These are phyloP conservation scores for Pichia norvegensis DNA, from an alignment of 1,139 yeast species.

Conservation along the genomic window DNA sequence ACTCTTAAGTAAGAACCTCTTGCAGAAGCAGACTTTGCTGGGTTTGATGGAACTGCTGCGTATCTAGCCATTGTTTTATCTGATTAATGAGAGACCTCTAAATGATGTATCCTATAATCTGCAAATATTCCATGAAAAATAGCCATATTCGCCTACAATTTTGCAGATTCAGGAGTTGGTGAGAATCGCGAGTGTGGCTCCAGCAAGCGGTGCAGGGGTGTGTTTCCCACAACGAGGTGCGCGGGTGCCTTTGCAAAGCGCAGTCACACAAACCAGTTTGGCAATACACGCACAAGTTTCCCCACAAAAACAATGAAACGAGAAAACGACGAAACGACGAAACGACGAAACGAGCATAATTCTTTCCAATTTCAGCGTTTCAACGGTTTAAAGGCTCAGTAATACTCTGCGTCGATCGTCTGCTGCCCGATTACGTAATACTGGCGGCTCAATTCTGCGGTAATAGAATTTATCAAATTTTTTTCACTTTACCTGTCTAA, in stretches of 20 bases:
- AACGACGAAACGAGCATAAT: too few species aligned
- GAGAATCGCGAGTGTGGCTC: background rate
- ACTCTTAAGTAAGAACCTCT: conserved; percentile 99
- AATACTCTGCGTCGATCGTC: too few species aligned
- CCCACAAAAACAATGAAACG: too few species aligned
- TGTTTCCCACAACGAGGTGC: background rate
- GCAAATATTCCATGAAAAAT: background rate
- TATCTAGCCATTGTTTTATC: conserved; percentile 65
- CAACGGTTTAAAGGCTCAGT: too few species aligned
- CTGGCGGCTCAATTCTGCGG: too few species aligned
- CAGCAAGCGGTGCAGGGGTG: conserved; percentile 4
- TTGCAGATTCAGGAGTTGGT: background rate
- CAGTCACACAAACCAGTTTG: background rate
- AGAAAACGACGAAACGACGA: too few species aligned
- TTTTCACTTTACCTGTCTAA: too few species aligned
- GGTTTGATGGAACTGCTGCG: conserved; percentile 99
- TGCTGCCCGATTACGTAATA: too few species aligned
- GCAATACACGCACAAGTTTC: too few species aligned
- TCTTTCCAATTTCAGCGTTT: too few species aligned
- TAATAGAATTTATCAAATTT: too few species aligned
- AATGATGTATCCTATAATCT: background rate
- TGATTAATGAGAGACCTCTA: conserved; percentile 6
- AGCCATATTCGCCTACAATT: background rate
- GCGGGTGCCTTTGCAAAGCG: background rate
- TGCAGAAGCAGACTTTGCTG: conserved; percentile 98